phyloP scores from a whole-genome alignment of 2,329 filamentous ascomycete species.

The Penicillium italicum region DNA sequence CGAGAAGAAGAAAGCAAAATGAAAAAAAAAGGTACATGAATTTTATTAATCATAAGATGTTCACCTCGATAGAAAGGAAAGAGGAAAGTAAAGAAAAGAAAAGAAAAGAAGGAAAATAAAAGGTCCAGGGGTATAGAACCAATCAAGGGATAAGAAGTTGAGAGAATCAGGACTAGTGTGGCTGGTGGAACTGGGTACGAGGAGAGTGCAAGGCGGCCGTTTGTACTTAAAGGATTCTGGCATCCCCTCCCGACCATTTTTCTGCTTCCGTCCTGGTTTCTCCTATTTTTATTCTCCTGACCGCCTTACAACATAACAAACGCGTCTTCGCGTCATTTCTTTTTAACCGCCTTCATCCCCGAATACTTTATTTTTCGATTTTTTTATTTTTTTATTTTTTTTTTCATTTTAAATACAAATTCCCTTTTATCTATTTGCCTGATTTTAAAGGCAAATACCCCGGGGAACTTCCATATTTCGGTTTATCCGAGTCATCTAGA shows the following conservation, averaged over 20 bases:
- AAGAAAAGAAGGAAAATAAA: neutral
- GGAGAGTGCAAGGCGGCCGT: slow-evolving; percentile 14
- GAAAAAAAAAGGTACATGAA: neutral
- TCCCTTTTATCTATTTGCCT: neutral
- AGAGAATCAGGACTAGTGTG: slow-evolving; percentile 16
- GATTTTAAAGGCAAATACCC: slow-evolving; percentile 8
- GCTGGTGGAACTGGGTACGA: slow-evolving; percentile 22
- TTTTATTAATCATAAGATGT: too few species aligned
- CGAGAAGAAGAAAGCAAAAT: neutral
- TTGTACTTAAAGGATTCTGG: slow-evolving; percentile 30
- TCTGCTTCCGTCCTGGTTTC: slow-evolving; percentile 22
- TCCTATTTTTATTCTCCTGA: slow-evolving; percentile 17
- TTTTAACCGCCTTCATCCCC: slow-evolving; percentile 12
- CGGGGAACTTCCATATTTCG: neutral
- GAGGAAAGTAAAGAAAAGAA: neutral
- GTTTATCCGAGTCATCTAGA: slow-evolving; percentile 4
- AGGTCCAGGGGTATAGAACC: slow-evolving; percentile 15
- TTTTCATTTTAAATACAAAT: slow-evolving; percentile 9
- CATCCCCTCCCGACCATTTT: slow-evolving; percentile 23
- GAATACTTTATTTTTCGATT: slow-evolving; percentile 11
- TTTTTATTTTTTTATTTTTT: slow-evolving; percentile 14
- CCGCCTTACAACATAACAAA: slow-evolving; percentile 17
- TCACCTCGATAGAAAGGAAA: neutral
- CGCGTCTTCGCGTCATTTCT: slow-evolving; percentile 17
- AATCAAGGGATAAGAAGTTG: slow-evolving; percentile 13